Conservation (phyloP, 768 basidiomycete species). For the Suillus bovinus region DNA sequence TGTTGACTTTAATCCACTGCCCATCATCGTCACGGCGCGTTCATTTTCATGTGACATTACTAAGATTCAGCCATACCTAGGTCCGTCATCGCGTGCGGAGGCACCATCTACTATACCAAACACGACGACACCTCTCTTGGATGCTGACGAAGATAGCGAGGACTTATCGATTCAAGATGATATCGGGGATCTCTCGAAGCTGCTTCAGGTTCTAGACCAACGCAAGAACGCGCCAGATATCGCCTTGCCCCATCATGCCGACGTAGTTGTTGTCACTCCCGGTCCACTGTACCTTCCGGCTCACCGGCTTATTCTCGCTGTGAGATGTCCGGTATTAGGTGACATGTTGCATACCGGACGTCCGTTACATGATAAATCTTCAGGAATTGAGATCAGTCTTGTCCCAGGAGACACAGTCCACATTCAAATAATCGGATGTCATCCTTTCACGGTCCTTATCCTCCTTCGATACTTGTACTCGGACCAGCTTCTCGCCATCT, state of each 20-base stretch:
- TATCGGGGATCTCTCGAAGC: slow-evolving; percentile 29
- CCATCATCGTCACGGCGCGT: slow-evolving; percentile 56
- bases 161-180: slow-evolving; percentile 40
- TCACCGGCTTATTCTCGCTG: slow-evolving; percentile 66
- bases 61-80: slow-evolving; percentile 62
- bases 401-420: slow-evolving; percentile 8
- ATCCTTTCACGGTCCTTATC: slow-evolving; percentile 68
- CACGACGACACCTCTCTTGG: slow-evolving; percentile 1
- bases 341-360: slow-evolving; percentile 40
- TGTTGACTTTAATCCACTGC: slow-evolving; percentile 62
- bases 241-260: slow-evolving; percentile 53
- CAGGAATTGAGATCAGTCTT: slow-evolving; percentile 34
- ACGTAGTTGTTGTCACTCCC: slow-evolving; percentile 53
- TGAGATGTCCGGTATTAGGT: slow-evolving; percentile 52
- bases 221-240: slow-evolving; percentile 12
- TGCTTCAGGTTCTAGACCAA: slow-evolving; percentile 17
- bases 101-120: neutral
- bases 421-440: slow-evolving; percentile 54
- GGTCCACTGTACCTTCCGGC: slow-evolving; percentile 51
- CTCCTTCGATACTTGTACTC: slow-evolving; percentile 87
- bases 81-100: neutral
- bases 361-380: slow-evolving; percentile 27
- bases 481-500: slow-evolving; percentile 78
- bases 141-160: slow-evolving; percentile 39
- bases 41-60: slow-evolving; percentile 66